Percentiles rank a stretch among this genome's conserved stretches.
These are phyloP conservation scores for Neurospora sp. DNA, from an alignment of 2,329 filamentous ascomycete genomes.

Conservation along the genomic window DNA sequence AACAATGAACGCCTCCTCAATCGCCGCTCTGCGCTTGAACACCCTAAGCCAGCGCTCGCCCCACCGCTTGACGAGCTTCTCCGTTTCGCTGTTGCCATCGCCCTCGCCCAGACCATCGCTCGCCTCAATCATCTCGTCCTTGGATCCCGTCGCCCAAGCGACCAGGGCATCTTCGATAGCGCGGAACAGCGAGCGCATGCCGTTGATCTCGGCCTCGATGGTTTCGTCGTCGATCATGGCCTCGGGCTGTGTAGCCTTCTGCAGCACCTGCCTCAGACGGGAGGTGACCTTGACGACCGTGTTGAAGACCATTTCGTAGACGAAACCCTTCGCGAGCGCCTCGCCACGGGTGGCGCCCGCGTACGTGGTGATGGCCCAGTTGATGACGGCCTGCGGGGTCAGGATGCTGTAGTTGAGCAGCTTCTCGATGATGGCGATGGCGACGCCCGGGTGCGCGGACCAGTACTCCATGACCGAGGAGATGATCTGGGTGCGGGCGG, in stretches of 20 bases:
- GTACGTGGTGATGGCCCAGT: constrained; percentile 70
- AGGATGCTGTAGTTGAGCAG: constrained; percentile 95
- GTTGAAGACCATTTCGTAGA: constrained; percentile 83
- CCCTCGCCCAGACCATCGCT: constrained; percentile 28
- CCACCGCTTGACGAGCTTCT: constrained; percentile 66
- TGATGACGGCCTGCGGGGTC: constrained; percentile 72
- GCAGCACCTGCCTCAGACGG: constrained; percentile 70
- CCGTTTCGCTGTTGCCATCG: constrained; percentile 47
- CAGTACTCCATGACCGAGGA: constrained; percentile 87
- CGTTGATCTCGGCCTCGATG: constrained; percentile 56
- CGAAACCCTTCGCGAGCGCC: constrained; percentile 61
- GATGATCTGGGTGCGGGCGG: constrained; percentile 79
- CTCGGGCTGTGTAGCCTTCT: constrained; percentile 21
- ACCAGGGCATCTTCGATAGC: constrained; percentile 69
- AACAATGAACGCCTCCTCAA: constrained; percentile 64
- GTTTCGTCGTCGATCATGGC: constrained; percentile 38
- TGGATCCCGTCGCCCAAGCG: constrained; percentile 61
- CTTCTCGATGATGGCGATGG: constrained; percentile 89
- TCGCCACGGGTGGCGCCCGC: constrained; percentile 44
- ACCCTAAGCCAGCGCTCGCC: constrained; percentile 78
- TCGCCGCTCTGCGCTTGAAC: constrained; percentile 69
- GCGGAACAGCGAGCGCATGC: constrained; percentile 71
- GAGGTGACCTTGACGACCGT: constrained; percentile 86
- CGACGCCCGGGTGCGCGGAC: constrained; percentile 84
- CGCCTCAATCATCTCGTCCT: constrained; percentile 65